Percentiles rank a stretch among this genome's conserved stretches.
Evolutionary conservation across 2,329 filamentous ascomycete genomes (phyloP).

Genomic region (Aspergillus terreus): DNA sequence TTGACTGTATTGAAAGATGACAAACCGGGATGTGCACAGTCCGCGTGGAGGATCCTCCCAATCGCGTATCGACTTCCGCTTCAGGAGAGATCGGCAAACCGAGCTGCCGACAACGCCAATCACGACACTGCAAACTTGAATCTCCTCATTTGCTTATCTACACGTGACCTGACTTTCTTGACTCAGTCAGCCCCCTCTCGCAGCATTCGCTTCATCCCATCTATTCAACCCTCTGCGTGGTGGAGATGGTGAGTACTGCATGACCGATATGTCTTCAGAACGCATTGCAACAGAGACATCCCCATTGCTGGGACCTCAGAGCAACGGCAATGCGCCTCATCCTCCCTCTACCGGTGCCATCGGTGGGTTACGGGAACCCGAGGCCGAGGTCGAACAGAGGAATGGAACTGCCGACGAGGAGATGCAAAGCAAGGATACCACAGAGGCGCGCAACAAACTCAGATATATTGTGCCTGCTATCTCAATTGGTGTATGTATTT

Average conservation of each 20-base stretch:
- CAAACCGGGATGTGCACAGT: not conserved
- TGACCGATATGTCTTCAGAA: slow-evolving; percentile 21
- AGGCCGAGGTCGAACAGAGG: slow-evolving; percentile 18
- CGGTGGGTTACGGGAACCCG: slow-evolving; percentile 16
- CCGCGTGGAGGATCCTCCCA: not conserved
- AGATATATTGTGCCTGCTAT: slow-evolving; percentile 60
- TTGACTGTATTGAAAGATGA: not conserved
- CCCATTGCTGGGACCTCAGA: slow-evolving; percentile 40
- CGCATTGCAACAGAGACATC: slow-evolving; percentile 39
- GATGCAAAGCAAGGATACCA: slow-evolving; percentile 29
- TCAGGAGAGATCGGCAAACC: not conserved
- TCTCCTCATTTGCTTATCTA: slow-evolving; percentile 16
- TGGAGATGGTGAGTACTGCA: slow-evolving; percentile 4
- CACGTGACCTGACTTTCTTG: slow-evolving; percentile 13
- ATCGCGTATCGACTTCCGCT: not conserved
- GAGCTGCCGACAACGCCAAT: slow-evolving; percentile 5
- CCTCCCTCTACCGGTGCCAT: slow-evolving; percentile 22
- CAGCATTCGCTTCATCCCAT: not conserved
- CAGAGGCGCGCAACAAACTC: slow-evolving; percentile 49
- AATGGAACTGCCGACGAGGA: slow-evolving; percentile 9
- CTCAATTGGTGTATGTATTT: slow-evolving; percentile 54
- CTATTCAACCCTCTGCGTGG: not conserved
- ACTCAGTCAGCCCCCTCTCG: not conserved
- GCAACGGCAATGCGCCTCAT: slow-evolving; percentile 18
- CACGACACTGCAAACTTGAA: not conserved